These are phyloP conservation scores for Grifola frondosa DNA, from an alignment of 1,284 basidiomycete genomes.

Conservation along the genomic window DNA sequence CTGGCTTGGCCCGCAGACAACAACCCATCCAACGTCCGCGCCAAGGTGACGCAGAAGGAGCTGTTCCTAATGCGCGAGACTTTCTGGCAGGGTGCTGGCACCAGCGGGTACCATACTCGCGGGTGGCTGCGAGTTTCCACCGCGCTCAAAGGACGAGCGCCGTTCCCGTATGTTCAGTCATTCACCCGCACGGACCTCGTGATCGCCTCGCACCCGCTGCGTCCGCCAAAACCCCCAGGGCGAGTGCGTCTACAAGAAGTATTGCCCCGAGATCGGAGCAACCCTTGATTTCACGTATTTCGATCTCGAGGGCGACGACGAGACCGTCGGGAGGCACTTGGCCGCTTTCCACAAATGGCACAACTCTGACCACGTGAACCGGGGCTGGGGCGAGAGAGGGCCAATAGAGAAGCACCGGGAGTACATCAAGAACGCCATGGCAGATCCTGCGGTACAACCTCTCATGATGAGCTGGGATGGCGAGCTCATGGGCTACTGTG, in stretches of 20 bases:
- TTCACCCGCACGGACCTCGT: conserved; percentile 51
- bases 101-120: conserved; percentile 35
- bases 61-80: conserved; percentile 44
- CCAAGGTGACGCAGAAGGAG: conserved; percentile 19
- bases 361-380: conserved; percentile 49
- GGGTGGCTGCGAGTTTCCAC: conserved; percentile 40
- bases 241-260: conserved; percentile 48
- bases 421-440: conserved; percentile 41
- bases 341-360: conserved; percentile 52
- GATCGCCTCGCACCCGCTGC: conserved; percentile 51
- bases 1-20: conserved; percentile 27
- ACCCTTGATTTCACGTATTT: conserved; percentile 47
- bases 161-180: conserved; percentile 41
- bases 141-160: conserved; percentile 21
- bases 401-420: conserved; percentile 45
- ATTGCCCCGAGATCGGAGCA: conserved; percentile 42
- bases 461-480: conserved; percentile 54
- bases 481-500: conserved; percentile 53
- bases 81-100: conserved; percentile 59
- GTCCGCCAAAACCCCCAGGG: conserved; percentile 52
- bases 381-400: conserved; percentile 52
- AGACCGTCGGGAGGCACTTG: conserved; percentile 38
- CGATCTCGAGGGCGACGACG: conserved; percentile 29
- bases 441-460: conserved; percentile 45
- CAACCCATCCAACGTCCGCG: not conserved